Evolutionary conservation across 2,329 filamentous ascomycete species (phyloP).

Genomic region (Paraconiothyrium sp.): DNA sequence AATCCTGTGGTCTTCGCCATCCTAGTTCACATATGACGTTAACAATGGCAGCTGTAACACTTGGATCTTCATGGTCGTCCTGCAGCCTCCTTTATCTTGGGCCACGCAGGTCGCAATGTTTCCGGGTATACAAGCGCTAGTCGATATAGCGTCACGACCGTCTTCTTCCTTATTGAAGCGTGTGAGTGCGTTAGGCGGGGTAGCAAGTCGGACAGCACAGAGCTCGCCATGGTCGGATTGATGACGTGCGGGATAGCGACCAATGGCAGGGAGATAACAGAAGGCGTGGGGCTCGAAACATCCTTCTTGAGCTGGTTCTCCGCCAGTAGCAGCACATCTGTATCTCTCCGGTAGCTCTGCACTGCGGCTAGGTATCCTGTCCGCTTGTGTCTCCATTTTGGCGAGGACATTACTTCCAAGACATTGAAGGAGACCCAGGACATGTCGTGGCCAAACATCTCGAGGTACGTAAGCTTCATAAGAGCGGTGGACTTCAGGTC

Average conservation of each 20-base stretch:
- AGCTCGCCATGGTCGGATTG: slow-evolving; percentile 89
- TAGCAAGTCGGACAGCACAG: slow-evolving; percentile 84
- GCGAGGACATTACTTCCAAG: slow-evolving; percentile 97
- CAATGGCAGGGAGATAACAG: slow-evolving; percentile 85
- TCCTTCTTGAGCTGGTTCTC: slow-evolving; percentile 98
- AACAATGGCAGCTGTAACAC: slow-evolving; percentile 93
- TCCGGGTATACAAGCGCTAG: slow-evolving; percentile 97
- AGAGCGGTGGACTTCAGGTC: slow-evolving; percentile 96
- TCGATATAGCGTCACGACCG: slow-evolving; percentile 91
- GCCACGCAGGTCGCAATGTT: slow-evolving; percentile 90
- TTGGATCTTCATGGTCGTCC: slow-evolving; percentile 88
- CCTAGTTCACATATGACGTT: slow-evolving; percentile 97
- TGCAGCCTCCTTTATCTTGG: slow-evolving; percentile 94
- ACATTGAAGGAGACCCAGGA: slow-evolving; percentile 99
- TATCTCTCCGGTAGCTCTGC: slow-evolving; percentile 94
- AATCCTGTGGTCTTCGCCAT: slow-evolving; percentile 92
- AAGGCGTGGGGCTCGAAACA: slow-evolving; percentile 75
- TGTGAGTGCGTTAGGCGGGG: slow-evolving; percentile 88
- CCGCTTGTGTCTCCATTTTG: slow-evolving; percentile 93
- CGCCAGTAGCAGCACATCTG: slow-evolving; percentile 95
- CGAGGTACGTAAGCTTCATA: slow-evolving; percentile 94
- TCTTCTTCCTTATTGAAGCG: slow-evolving; percentile 90
- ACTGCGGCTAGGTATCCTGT: slow-evolving; percentile 95
- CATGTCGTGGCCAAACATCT: slow-evolving; percentile 99
- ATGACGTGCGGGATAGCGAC: slow-evolving; percentile 93